These are phyloP conservation scores for Candida silvicultrix DNA, from an alignment of 805 yeast species.

Conservation along the genomic window DNA sequence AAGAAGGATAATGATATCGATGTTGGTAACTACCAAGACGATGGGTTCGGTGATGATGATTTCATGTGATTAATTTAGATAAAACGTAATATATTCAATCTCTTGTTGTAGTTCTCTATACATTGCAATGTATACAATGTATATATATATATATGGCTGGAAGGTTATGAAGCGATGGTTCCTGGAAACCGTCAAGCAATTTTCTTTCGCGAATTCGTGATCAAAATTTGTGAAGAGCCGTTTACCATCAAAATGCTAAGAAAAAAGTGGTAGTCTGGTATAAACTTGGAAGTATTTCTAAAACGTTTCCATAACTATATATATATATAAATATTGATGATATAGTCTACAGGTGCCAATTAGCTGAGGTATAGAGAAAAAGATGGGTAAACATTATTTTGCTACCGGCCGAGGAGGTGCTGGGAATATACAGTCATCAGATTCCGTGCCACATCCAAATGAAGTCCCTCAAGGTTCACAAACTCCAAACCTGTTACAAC, in stretches of 20 bases:
- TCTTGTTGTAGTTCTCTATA: too few relatives aligned
- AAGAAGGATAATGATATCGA: slow-evolving; percentile 64
- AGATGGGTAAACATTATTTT: slow-evolving; percentile 28
- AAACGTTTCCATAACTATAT: too few relatives aligned
- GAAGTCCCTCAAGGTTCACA: slow-evolving; percentile 53
- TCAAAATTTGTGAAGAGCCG: neutral
- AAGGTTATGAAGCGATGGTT: neutral
- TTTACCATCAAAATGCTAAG: neutral
- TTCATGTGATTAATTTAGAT: slow-evolving; percentile 76
- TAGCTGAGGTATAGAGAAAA: too few relatives aligned
- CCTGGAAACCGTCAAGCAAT: neutral
- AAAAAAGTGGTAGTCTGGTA: neutral
- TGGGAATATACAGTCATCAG: slow-evolving; percentile 51
- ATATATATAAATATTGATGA: neutral
- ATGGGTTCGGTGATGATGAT: slow-evolving; percentile 73
- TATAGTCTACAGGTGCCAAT: neutral
- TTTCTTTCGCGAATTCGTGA: neutral
- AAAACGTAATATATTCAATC: too few relatives aligned
- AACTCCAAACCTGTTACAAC: slow-evolving; percentile 51
- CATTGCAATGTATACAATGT: too few relatives aligned
- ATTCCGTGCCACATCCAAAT: slow-evolving; percentile 43
- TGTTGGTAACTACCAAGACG: slow-evolving; percentile 37
- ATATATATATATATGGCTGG: neutral
- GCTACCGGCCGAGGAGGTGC: slow-evolving; percentile 82
- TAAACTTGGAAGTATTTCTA: too few relatives aligned